Percentiles rank a stretch among this genome's conserved stretches.
Conservation (phyloP, 1,284 basidiomycete genomes). For the Chalciporus sp. region DNA sequence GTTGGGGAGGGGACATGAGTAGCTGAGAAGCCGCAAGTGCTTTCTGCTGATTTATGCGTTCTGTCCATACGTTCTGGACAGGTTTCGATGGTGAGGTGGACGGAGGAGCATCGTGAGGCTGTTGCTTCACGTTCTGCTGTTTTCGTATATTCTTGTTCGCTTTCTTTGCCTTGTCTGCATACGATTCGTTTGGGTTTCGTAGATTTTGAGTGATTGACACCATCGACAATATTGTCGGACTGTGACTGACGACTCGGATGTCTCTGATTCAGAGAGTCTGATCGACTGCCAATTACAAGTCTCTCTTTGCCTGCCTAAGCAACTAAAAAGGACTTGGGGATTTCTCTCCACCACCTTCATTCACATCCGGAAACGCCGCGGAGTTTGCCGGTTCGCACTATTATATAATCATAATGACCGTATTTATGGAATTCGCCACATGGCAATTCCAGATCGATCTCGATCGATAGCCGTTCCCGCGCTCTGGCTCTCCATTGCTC, state of each 20-base stretch:
- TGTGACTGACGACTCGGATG: neutral
- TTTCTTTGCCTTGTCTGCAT: slow-evolving; percentile 63
- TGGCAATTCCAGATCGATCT: slow-evolving; percentile 58
- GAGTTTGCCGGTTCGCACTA: neutral
- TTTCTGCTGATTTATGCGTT: slow-evolving; percentile 33
- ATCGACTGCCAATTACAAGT: neutral
- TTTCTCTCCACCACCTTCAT: slow-evolving; percentile 10
- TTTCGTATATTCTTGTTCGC: slow-evolving; percentile 21
- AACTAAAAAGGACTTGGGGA: too few species aligned
- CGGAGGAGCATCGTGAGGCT: neutral
- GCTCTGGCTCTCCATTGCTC: neutral
- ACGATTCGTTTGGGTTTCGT: slow-evolving; percentile 48
- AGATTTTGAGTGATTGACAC: slow-evolving; percentile 29
- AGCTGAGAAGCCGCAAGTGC: slow-evolving; percentile 26
- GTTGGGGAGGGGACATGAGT: slow-evolving; percentile 11
- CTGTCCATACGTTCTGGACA: slow-evolving; percentile 30
- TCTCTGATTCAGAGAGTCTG: too few species aligned
- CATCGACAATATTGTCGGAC: slow-evolving; percentile 33
- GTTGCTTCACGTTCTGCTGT: neutral
- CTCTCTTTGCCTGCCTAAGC: neutral
- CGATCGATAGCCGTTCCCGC: slow-evolving; percentile 41
- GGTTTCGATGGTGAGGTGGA: slow-evolving; percentile 18
- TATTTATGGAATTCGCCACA: slow-evolving; percentile 60
- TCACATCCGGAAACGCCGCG: neutral
- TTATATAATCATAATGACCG: neutral